Conservation (phyloP, 192 early-diverging fungal species). For the Linnemannia exigua region DNA sequence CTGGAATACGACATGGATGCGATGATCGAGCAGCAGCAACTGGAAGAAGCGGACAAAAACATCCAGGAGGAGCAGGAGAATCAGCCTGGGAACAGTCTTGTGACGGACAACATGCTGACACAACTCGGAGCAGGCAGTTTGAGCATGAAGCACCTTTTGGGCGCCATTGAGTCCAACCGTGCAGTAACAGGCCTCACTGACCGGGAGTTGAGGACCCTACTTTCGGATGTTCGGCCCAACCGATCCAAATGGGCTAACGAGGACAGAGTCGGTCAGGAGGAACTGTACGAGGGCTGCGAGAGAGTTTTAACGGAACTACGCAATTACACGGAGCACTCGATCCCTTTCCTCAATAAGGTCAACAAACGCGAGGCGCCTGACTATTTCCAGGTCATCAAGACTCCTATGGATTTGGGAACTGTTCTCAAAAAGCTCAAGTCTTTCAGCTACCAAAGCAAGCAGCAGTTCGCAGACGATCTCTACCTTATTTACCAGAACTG, state of each 20-base stretch:
- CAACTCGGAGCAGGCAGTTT: slow-evolving; percentile 40
- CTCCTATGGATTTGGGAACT: slow-evolving; percentile 96
- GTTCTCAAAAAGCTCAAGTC: slow-evolving; percentile 90
- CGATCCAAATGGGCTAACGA: slow-evolving; percentile 93
- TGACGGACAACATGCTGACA: slow-evolving; percentile 30
- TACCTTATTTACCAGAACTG: slow-evolving; percentile 95
- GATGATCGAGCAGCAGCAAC: slow-evolving; percentile 65
- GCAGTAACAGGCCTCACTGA: slow-evolving; percentile 73
- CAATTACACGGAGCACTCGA: slow-evolving; percentile 82
- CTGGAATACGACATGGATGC: slow-evolving; percentile 75
- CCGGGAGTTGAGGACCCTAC: slow-evolving; percentile 78
- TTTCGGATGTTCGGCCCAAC: slow-evolving; percentile 84
- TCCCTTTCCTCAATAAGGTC: slow-evolving; percentile 91
- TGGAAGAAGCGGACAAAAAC: slow-evolving; percentile 49
- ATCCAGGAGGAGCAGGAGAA: slow-evolving; percentile 42
- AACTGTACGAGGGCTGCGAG: slow-evolving; percentile 93
- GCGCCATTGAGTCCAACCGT: slow-evolving; percentile 81
- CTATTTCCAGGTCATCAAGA: slow-evolving; percentile 90
- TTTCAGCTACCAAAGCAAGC: slow-evolving; percentile 88
- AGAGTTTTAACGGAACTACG: slow-evolving; percentile 86
- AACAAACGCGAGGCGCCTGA: slow-evolving; percentile 91
- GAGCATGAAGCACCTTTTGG: slow-evolving; percentile 77
- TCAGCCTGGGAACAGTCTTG: slow-evolving; percentile 36
- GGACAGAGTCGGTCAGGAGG: slow-evolving; percentile 88
- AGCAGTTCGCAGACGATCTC: slow-evolving; percentile 89